Conservation (phyloP, 2,329 filamentous ascomycete genomes). For the Colletotrichum lentis region DNA sequence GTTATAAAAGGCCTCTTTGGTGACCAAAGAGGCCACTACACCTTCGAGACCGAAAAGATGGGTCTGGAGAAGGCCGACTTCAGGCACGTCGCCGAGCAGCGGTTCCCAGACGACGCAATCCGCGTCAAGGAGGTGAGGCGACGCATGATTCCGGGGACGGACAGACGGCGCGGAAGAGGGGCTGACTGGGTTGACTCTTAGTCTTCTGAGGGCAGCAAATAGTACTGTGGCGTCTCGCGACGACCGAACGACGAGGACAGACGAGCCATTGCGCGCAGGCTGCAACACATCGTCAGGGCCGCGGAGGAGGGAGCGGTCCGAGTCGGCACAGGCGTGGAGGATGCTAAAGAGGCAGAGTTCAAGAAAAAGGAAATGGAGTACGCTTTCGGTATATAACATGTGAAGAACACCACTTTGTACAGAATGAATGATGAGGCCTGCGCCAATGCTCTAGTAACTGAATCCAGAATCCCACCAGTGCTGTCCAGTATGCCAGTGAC, state of each 20-base stretch:
- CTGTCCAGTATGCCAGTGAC: slow-evolving; percentile 64
- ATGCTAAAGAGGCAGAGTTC: neutral
- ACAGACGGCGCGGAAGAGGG: neutral
- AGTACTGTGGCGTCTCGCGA: slow-evolving; percentile 9
- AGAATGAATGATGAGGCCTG: slow-evolving; percentile 6
- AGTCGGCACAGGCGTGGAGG: neutral
- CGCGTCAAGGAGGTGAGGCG: slow-evolving; percentile 1
- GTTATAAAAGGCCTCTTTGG: neutral
- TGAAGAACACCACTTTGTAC: slow-evolving; percentile 5
- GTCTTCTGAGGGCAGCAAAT: neutral
- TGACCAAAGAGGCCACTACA: neutral
- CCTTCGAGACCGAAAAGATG: slow-evolving; percentile 1
- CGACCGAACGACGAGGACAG: slow-evolving; percentile 1
- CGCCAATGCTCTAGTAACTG: slow-evolving; percentile 43
- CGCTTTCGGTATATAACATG: neutral
- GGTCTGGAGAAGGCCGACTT: slow-evolving; percentile 1
- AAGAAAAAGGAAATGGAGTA: neutral
- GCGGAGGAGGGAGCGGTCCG: neutral
- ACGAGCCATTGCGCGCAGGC: neutral
- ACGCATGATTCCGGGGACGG: neutral
- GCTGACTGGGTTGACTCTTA: neutral
- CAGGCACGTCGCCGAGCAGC: neutral
- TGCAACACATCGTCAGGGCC: neutral
- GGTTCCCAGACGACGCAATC: neutral
- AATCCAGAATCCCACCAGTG: slow-evolving; percentile 67